Conservation (phyloP, 805 yeast species). For the Monosporozyma aquatica region DNA sequence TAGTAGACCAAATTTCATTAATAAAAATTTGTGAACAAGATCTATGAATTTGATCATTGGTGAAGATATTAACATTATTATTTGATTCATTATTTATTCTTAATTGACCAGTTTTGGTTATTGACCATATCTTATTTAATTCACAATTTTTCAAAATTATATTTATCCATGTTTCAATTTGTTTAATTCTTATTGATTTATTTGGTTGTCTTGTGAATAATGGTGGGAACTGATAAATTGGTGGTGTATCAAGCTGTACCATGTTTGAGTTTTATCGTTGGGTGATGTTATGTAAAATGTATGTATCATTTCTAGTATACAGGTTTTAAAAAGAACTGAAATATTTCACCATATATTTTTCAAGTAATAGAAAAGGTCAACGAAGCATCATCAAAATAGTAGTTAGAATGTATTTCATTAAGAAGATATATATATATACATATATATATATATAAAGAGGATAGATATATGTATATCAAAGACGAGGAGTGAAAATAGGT, state of each 20-base stretch:
- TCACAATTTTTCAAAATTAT: conserved; percentile 56
- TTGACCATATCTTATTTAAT: conserved; percentile 44
- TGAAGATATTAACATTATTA: conserved; percentile 45
- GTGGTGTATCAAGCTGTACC: conserved; percentile 31
- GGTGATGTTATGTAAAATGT: too few relatives aligned
- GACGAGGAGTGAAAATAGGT: neutral
- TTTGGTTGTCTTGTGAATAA: conserved; percentile 86
- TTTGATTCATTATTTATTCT: neutral
- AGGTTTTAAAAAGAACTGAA: too few relatives aligned
- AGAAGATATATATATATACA: neutral
- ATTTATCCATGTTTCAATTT: conserved; percentile 67
- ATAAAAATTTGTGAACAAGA: conserved; percentile 46
- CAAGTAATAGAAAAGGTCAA: neutral
- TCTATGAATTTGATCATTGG: conserved; percentile 44
- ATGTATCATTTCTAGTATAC: neutral
- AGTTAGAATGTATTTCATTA: too few relatives aligned
- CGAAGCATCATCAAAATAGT: neutral
- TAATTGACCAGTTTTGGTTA: conserved; percentile 30
- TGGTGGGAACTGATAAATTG: conserved; percentile 76
- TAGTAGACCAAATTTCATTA: conserved; percentile 44
- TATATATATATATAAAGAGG: neutral
- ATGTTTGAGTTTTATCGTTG: too few relatives aligned
- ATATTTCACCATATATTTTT: too few relatives aligned
- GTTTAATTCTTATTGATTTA: conserved; percentile 65
- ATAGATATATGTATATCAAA: too few relatives aligned